Evolutionary conservation across 2,329 filamentous ascomycete genomes (phyloP).

Genomic region (Pseudogymnoascus sp.): DNA sequence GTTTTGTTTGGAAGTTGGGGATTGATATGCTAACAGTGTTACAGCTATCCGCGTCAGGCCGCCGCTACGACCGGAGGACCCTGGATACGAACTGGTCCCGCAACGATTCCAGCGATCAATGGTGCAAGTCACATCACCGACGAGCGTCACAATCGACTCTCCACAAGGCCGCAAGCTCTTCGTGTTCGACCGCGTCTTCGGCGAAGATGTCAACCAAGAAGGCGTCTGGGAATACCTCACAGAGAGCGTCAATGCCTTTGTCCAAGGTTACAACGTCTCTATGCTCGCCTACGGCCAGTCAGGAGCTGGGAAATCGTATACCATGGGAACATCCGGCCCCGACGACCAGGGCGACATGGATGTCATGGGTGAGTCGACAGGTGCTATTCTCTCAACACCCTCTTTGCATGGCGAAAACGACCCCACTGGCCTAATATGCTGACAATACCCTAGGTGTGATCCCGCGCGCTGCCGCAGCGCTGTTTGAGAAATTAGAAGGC

Average conservation of each 20-base stretch:
- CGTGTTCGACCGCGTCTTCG: slow-evolving; percentile 92
- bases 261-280: slow-evolving; percentile 97
- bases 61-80: slow-evolving; percentile 72
- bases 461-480: slow-evolving; percentile 72
- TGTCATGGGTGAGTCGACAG: slow-evolving; percentile 61
- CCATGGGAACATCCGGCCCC: slow-evolving; percentile 93
- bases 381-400: slow-evolving; percentile 2
- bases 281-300: slow-evolving; percentile 96
- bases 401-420: neutral
- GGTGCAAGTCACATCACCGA: slow-evolving; percentile 80
- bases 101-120: slow-evolving; percentile 91
- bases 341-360: slow-evolving; percentile 62
- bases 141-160: slow-evolving; percentile 79
- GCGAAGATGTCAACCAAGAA: slow-evolving; percentile 72
- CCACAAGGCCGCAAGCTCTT: slow-evolving; percentile 91
- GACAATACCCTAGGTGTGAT: slow-evolving; percentile 66
- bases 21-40: slow-evolving; percentile 8
- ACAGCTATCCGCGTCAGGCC: slow-evolving; percentile 88
- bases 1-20: slow-evolving; percentile 1
- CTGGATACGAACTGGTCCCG: slow-evolving; percentile 89
- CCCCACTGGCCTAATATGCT: slow-evolving; percentile 6
- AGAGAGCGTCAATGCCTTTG: slow-evolving; percentile 82
- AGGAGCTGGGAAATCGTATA: slow-evolving; percentile 95
- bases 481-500: slow-evolving; percentile 81
- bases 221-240: slow-evolving; percentile 90